Evolutionary conservation across 176 grass and related monocot genomes (phyloP), one percentile per base, ranked within the genome.

Genomic region (Aegilops bicornis): DNA sequence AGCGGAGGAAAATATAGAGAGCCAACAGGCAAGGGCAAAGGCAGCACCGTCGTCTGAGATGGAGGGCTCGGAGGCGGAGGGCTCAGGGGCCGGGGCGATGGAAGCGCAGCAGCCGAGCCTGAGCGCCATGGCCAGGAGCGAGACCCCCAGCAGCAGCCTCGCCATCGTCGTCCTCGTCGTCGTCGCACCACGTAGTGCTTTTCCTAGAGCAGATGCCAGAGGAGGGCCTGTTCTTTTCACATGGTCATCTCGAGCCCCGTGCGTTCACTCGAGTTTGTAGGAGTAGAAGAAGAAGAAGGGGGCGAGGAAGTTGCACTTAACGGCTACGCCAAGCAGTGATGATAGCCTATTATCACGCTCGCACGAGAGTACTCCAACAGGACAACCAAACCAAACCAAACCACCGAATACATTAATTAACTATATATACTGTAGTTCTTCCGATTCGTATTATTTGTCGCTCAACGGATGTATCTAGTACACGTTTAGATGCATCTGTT

Each of bases 41-140:
- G 14, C 48, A 19, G 40, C 13, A 98, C 96, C 88, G 45, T 98
- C 96, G 6, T 96, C 93, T 29, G 91, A 76, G 63, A 36, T 10
- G 13, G 87, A 68, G 13, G 72, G 91, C 71, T 76, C 76, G 3
- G 91, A 76, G 63, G 30, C 22, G 13, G 83, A 33, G 14, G 72
- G 91, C 71, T 76, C 72, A 19, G 86, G 80, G 14, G 45, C 71
- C 63, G 54, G 16, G 17, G 73, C 79, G 86, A 94, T 40, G 45
- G 85, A 64, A 37, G 17, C 78, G 91, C 86, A 91, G 48, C 20
- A 88, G 48, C 20, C 77, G 71, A 90, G 86, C 48, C 68, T 36
- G 71, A 92, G 86, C 48, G 52, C 80, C 32, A 84, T 27, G 75
- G 71, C 69, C 36, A 88, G 73, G 25, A 85, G 77, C 24, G 70